Percentiles rank a stretch among this genome's conserved stretches.
These are phyloP conservation scores for Thalassiosira exigua DNA, from an alignment of 352 stramenopile genomes.

Conservation along the genomic window DNA sequence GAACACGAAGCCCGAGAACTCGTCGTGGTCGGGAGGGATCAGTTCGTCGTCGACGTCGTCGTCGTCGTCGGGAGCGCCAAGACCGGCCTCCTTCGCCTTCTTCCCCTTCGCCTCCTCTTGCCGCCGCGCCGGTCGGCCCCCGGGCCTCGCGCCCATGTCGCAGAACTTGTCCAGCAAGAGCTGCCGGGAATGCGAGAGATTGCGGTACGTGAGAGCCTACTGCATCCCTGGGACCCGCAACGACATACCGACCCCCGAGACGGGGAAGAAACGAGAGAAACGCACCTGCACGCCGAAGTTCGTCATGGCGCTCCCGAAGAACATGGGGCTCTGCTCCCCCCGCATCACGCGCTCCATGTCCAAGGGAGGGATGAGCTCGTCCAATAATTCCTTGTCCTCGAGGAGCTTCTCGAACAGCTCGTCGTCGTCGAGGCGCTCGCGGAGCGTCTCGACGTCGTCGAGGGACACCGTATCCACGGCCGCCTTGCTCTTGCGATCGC, in stretches of 20 bases:
- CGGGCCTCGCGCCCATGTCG: conserved; percentile 83
- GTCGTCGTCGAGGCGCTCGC: conserved; percentile 78
- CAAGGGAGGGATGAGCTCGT: conserved; percentile 83
- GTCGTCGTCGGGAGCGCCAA: too few species aligned
- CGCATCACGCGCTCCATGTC: conserved; percentile 85
- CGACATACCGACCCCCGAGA: too few species aligned
- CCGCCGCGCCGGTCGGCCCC: conserved; percentile 49
- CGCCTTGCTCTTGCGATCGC: conserved; percentile 67
- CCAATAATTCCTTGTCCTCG: conserved; percentile 87
- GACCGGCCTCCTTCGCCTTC: conserved; percentile 18
- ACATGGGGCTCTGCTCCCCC: conserved; percentile 84
- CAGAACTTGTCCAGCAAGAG: conserved; percentile 86
- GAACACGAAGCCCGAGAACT: conserved; percentile 90
- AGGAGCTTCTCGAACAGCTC: conserved; percentile 86
- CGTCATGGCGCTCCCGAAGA: conserved; percentile 89
- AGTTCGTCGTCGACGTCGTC: conserved; percentile 56
- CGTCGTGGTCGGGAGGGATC: conserved; percentile 79
- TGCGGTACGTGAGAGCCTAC: too few species aligned
- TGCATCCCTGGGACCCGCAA: too few species aligned
- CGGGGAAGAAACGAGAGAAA: too few species aligned
- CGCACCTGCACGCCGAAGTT: conserved; percentile 90
- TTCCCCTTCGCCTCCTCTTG: conserved; percentile 51
- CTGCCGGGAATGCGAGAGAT: too few species aligned
- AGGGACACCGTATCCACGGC: conserved; percentile 70
- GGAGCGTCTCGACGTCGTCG: conserved; percentile 74